phyloP scores from a whole-genome alignment of 2,329 filamentous ascomycete species.

The Nemania sp. region DNA sequence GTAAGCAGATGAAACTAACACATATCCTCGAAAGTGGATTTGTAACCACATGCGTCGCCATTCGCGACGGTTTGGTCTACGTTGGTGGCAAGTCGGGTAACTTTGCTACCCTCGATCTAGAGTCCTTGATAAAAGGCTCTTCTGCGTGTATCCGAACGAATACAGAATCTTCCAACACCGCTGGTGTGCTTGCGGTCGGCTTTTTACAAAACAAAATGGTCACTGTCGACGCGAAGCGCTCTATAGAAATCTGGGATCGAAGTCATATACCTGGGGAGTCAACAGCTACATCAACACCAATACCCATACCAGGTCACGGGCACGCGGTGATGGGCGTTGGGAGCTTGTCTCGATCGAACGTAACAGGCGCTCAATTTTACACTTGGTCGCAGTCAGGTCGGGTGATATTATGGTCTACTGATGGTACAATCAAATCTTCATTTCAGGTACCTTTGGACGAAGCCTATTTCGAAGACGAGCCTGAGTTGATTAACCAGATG shows the following conservation, averaged over 20 bases:
- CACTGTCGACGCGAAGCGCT: slow-evolving; percentile 74
- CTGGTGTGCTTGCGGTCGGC: slow-evolving; percentile 67
- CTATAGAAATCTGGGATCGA: slow-evolving; percentile 68
- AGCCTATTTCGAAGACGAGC: slow-evolving; percentile 50
- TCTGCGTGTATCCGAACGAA: slow-evolving; percentile 45
- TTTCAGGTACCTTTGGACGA: slow-evolving; percentile 73
- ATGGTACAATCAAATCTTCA: slow-evolving; percentile 68
- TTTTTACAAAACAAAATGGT: slow-evolving; percentile 69
- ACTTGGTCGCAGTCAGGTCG: slow-evolving; percentile 86
- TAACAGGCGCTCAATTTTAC: slow-evolving; percentile 71
- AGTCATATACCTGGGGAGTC: slow-evolving; percentile 48
- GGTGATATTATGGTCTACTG: slow-evolving; percentile 79
- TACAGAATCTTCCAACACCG: slow-evolving; percentile 40
- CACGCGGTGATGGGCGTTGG: slow-evolving; percentile 75
- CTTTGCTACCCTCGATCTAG: slow-evolving; percentile 57
- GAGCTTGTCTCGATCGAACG: slow-evolving; percentile 62
- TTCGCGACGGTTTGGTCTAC: slow-evolving; percentile 63
- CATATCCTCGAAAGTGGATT: slow-evolving; percentile 70
- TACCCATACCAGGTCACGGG: slow-evolving; percentile 64
- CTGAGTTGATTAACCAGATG: slow-evolving; percentile 61
- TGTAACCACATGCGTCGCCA: slow-evolving; percentile 66
- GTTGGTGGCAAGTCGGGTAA: slow-evolving; percentile 69
- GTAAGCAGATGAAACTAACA: slow-evolving; percentile 70
- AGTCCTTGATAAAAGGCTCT: slow-evolving; percentile 50
- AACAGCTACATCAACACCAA: slow-evolving; percentile 43